phyloP scores from a whole-genome alignment of 129 eudicot species.

The Chrysanthemum makinoi region DNA sequence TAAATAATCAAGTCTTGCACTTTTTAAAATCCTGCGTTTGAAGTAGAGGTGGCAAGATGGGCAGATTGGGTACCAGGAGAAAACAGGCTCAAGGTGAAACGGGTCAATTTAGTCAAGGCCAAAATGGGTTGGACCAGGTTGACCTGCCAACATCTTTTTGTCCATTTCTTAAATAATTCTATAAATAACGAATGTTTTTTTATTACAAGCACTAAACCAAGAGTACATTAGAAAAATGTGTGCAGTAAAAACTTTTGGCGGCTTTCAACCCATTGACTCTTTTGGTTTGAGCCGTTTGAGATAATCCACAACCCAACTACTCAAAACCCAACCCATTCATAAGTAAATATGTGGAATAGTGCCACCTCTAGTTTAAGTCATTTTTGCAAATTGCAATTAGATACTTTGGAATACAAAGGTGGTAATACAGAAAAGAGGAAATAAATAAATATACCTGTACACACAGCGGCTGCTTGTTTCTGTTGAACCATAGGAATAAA shows the following conservation, averaged over 20 bases:
- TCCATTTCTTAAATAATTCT: neutral
- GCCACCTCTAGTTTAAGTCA: slow-evolving; percentile 15
- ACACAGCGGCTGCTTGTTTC: slow-evolving; percentile 76
- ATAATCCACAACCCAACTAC: neutral
- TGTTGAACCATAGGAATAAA: slow-evolving; percentile 82
- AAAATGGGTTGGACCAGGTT: neutral
- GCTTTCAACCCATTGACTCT: neutral
- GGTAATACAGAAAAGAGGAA: slow-evolving; percentile 1
- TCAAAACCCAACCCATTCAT: slow-evolving; percentile 1
- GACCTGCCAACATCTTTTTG: neutral
- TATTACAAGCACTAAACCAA: neutral
- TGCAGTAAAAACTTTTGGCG: neutral
- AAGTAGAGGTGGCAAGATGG: slow-evolving; percentile 12
- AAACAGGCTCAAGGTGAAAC: neutral
- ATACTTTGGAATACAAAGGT: neutral
- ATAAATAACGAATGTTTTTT: neutral
- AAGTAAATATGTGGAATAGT: slow-evolving; percentile 4
- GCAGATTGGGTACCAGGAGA: neutral
- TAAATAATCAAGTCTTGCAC: neutral
- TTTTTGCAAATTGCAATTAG: neutral
- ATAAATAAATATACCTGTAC: slow-evolving; percentile 47
- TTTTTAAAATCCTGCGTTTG: slow-evolving; percentile 12
- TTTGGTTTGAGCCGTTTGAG: slow-evolving; percentile 5
- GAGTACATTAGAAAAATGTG: neutral
- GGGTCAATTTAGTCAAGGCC: neutral